Evolutionary conservation across 208 protist genomes (phyloP).

Genomic region (Herpetomonas samuelpessoai): DNA sequence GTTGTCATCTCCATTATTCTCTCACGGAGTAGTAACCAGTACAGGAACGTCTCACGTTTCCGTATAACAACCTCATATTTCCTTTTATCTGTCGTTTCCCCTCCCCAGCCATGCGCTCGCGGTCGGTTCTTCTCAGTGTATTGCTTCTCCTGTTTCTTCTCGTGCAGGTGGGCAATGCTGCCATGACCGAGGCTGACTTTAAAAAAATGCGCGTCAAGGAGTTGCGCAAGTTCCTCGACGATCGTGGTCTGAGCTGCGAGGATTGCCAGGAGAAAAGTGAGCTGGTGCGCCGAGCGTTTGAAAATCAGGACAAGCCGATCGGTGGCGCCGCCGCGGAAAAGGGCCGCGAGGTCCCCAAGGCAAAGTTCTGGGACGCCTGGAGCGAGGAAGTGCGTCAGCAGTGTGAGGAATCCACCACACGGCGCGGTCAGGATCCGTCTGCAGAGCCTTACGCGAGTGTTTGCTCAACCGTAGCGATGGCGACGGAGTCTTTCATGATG

Average conservation of each 20-base stretch:
- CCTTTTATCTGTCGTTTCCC: too few species aligned
- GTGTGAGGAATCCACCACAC: constrained; percentile 47
- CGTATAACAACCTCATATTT: too few species aligned
- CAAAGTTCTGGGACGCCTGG: constrained; percentile 83
- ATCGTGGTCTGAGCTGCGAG: constrained; percentile 66
- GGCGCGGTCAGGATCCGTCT: constrained; percentile 38
- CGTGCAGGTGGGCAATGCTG: not conserved
- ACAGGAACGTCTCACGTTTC: too few species aligned
- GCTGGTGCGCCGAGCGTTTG: constrained; percentile 78
- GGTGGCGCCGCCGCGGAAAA: constrained; percentile 43
- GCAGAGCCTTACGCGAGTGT: constrained; percentile 39
- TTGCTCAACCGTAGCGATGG: constrained; percentile 48
- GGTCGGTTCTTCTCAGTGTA: constrained; percentile 14
- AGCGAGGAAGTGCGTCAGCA: constrained; percentile 36
- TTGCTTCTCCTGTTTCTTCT: constrained; percentile 12
- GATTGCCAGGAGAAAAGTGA: constrained; percentile 88
- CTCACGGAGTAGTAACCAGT: too few species aligned
- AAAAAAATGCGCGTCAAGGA: constrained; percentile 89
- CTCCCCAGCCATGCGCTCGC: too few species aligned
- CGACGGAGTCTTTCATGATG: constrained; percentile 76
- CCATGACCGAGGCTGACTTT: constrained; percentile 63
- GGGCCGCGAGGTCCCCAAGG: constrained; percentile 48
- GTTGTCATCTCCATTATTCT: too few species aligned
- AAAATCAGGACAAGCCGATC: constrained; percentile 56
- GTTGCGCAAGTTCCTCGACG: constrained; percentile 69